Evolutionary conservation across 1,139 yeast genomes (phyloP).

Genomic region (Zygosaccharomyces pseudobailii): DNA sequence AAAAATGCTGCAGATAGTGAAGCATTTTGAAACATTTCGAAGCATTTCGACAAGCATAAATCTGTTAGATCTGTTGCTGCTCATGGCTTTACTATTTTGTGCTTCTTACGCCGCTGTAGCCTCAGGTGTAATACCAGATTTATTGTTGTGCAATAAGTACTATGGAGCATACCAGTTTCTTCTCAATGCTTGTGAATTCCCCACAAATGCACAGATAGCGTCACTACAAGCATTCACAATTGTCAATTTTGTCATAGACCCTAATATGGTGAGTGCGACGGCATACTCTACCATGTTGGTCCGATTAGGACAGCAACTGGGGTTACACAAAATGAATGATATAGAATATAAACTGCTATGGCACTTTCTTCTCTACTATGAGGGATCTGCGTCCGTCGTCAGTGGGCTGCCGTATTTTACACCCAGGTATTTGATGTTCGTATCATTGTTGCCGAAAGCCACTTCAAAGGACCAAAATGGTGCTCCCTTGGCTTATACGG

Average conservation of each 20-base stretch:
- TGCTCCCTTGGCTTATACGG: conserved; percentile 19
- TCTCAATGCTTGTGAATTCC: conserved; percentile 19
- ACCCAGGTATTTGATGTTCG: conserved; percentile 13
- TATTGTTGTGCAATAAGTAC: conserved; percentile 21
- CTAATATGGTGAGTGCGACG: conserved; percentile 27
- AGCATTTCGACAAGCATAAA: conserved; percentile 11
- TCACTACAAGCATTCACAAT: conserved; percentile 21
- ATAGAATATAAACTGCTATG: conserved; percentile 17
- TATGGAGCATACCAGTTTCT: conserved; percentile 20
- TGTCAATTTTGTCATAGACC: conserved; percentile 27
- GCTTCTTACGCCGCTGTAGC: conserved; percentile 26
- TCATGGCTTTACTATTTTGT: conserved; percentile 24
- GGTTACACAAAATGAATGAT: conserved; percentile 16
- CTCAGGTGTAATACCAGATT: conserved; percentile 20
- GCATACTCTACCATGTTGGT: conserved; percentile 26
- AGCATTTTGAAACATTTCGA: conserved; percentile 6
- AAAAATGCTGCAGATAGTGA: conserved; percentile 6
- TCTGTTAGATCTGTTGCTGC: conserved; percentile 12
- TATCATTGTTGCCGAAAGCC: conserved; percentile 12
- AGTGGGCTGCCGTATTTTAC: conserved; percentile 25
- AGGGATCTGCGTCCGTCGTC: conserved; percentile 30
- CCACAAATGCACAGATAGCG: conserved; percentile 19
- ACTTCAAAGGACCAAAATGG: neutral
- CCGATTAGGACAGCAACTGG: conserved; percentile 26
- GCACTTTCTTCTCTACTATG: conserved; percentile 26